Conservation (phyloP, 768 basidiomycete genomes). For the Boletus tylopilopsis region DNA sequence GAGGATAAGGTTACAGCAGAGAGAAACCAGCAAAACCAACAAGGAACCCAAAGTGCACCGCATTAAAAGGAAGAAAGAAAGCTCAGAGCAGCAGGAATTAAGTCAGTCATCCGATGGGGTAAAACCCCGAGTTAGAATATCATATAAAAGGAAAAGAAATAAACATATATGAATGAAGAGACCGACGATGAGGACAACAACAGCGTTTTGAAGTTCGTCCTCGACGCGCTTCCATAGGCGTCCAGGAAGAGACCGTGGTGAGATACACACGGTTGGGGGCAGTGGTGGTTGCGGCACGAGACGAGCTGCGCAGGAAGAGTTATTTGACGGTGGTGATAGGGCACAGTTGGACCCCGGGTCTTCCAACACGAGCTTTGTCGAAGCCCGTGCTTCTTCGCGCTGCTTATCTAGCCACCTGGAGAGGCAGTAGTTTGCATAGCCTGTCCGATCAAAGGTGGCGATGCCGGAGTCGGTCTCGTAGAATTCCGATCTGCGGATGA, state of each 20-base stretch:
- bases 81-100: neutral
- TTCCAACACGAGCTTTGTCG: conserved; percentile 21
- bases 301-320: neutral
- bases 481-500: conserved; percentile 21
- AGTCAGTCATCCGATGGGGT: conserved; percentile 25
- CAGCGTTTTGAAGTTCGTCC: conserved; percentile 28
- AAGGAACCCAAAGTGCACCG: conserved; percentile 8
- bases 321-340: conserved; percentile 11
- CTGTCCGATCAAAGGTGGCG: conserved; percentile 23
- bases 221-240: conserved; percentile 19
- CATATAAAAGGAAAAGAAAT: conserved; percentile 27
- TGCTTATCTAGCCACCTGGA: conserved; percentile 27
- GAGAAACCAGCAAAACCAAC: neutral
- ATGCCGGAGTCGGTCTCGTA: conserved; percentile 29
- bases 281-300: neutral
- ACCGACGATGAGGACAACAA: conserved; percentile 24
- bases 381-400: conserved; percentile 14
- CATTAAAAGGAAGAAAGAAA: conserved; percentile 2
- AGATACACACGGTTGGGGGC: neutral
- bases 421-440: conserved; percentile 27
- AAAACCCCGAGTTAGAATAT: conserved; percentile 26
- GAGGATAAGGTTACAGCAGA: neutral
- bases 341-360: conserved; percentile 21
- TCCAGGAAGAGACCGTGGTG: conserved; percentile 9
- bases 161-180: conserved; percentile 26